These are phyloP conservation scores for Aspergillus olivimuriae DNA, from an alignment of 495 filamentous ascomycete species.

Conservation along the genomic window DNA sequence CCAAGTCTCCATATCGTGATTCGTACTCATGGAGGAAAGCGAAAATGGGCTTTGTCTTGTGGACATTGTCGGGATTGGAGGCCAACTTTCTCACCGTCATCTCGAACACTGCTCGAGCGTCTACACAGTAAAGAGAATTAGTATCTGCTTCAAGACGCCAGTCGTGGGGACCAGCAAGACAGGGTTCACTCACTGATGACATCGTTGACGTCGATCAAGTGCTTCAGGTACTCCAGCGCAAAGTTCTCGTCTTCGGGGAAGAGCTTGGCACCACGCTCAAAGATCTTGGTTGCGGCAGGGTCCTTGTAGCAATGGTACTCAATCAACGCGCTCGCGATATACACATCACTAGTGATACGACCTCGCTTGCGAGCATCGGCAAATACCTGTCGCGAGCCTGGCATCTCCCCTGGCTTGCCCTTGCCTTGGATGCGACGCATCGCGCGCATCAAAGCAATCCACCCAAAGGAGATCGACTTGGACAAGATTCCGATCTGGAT, in stretches of 20 bases:
- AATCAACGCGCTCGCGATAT: constrained; percentile 83
- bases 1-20: constrained; percentile 84
- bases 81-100: constrained; percentile 76
- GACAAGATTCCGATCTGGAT: constrained; percentile 67
- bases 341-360: constrained; percentile 85
- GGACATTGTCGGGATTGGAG: constrained; percentile 60
- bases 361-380: constrained; percentile 78
- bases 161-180: not conserved
- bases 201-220: constrained; percentile 84
- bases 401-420: constrained; percentile 61
- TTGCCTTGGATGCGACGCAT: constrained; percentile 95
- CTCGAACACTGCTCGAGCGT: constrained; percentile 91
- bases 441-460: constrained; percentile 89
- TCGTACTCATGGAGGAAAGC: constrained; percentile 91
- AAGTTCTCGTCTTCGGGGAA: constrained; percentile 91
- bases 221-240: constrained; percentile 89
- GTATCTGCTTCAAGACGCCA: not conserved
- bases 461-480: constrained; percentile 77
- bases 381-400: constrained; percentile 80
- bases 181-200: constrained; percentile 68
- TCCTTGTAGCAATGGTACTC: constrained; percentile 97
- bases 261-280: constrained; percentile 84
- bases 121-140: constrained; percentile 39
- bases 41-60: constrained; percentile 78
- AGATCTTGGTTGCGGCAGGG: constrained; percentile 82